These are phyloP conservation scores for Lasiodiplodia sp. DNA, from an alignment of 2,329 filamentous ascomycete genomes.

Conservation along the genomic window DNA sequence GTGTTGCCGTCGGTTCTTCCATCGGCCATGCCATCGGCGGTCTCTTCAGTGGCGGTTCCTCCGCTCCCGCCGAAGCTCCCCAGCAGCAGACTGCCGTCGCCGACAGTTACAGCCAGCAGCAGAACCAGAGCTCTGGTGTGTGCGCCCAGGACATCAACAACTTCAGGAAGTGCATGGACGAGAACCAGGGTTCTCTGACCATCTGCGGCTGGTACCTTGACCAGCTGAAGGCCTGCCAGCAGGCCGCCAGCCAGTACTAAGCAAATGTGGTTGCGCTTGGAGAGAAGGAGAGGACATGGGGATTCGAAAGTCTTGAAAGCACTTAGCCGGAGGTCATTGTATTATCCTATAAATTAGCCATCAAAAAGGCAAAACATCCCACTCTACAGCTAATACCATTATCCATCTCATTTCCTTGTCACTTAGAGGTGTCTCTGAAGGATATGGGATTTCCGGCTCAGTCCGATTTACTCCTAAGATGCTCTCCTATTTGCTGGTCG, in stretches of 20 bases:
- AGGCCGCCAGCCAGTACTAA: conserved; percentile 57
- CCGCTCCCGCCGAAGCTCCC: conserved; percentile 58
- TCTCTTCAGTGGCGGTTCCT: conserved; percentile 78
- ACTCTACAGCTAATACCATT: conserved; percentile 13
- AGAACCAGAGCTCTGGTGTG: conserved; percentile 40
- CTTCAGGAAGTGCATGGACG: conserved; percentile 97
- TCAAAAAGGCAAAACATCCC: neutral
- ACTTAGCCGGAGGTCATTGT: neutral
- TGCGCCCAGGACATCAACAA: conserved; percentile 81
- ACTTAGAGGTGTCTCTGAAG: neutral
- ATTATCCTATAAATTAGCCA: neutral
- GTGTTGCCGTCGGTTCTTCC: conserved; percentile 94
- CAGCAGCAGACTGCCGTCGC: conserved; percentile 46
- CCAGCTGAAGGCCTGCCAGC: conserved; percentile 72
- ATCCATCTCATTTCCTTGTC: neutral
- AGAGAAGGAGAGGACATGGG: neutral
- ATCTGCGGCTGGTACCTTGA: conserved; percentile 99
- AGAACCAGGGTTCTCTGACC: conserved; percentile 90
- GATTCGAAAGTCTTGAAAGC: too few relatives aligned
- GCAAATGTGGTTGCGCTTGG: neutral
- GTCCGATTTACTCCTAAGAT: too few relatives aligned
- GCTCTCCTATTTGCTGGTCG: too few relatives aligned
- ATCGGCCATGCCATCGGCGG: conserved; percentile 95
- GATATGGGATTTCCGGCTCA: too few relatives aligned
- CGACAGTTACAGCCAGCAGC: conserved; percentile 59